Conservation (phyloP, 345 rosid genomes). For the Noccaea caerulescens region DNA sequence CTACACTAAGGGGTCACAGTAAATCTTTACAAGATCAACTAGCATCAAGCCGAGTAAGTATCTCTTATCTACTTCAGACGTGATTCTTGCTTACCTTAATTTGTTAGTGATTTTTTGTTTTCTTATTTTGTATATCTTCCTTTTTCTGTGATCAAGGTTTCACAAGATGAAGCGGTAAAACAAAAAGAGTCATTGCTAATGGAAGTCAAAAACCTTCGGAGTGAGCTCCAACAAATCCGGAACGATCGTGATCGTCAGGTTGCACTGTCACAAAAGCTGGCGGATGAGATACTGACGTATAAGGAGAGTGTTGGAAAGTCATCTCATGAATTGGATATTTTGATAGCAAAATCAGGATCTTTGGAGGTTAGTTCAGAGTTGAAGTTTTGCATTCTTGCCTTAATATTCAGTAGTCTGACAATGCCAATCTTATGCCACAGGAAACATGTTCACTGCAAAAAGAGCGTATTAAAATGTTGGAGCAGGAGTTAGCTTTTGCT, state of each 20-base stretch:
- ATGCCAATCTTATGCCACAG: conserved; percentile 45
- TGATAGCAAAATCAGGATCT: conserved; percentile 62
- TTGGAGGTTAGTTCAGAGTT: conserved; percentile 67
- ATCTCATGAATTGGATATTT: conserved; percentile 60
- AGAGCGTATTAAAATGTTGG: conserved; percentile 64
- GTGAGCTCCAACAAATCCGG: conserved; percentile 80
- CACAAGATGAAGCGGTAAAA: conserved; percentile 71
- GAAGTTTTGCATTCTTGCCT: neutral
- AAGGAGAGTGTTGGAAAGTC: conserved; percentile 82
- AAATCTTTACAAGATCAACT: conserved; percentile 84
- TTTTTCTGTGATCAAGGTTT: conserved; percentile 50
- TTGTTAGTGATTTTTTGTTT: neutral
- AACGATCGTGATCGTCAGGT: conserved; percentile 86
- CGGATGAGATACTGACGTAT: conserved; percentile 59
- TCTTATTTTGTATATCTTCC: conserved; percentile 1
- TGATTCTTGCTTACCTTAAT: neutral
- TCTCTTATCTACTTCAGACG: neutral
- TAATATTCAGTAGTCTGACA: conserved; percentile 8
- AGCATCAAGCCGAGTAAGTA: conserved; percentile 64
- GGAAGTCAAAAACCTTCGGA: conserved; percentile 75
- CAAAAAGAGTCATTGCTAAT: conserved; percentile 62
- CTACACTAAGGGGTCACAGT: conserved; percentile 80
- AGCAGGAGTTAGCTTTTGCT: conserved; percentile 67
- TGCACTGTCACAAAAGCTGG: conserved; percentile 58
- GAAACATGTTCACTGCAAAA: conserved; percentile 81